Conservation (phyloP, 2,329 filamentous ascomycete species). For the Aspergillus ochraceoroseus region DNA sequence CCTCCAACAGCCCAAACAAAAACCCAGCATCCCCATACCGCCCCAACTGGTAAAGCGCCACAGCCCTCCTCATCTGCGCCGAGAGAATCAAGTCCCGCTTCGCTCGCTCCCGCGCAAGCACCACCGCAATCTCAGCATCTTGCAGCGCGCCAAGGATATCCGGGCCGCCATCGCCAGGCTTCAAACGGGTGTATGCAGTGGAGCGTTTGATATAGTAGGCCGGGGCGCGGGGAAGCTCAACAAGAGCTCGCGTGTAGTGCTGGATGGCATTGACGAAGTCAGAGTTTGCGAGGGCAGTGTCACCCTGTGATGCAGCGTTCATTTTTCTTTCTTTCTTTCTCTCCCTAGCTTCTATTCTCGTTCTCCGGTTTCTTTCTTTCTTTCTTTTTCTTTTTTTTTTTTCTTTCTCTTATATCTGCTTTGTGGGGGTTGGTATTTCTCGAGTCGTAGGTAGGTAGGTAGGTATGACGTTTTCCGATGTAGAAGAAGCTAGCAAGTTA, state of each 20-base stretch:
- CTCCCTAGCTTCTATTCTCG: too few species aligned
- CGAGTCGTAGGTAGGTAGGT: too few species aligned
- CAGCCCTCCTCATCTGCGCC: slow-evolving; percentile 74
- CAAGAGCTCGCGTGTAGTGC: slow-evolving; percentile 63
- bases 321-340: slow-evolving; percentile 32
- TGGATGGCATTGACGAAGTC: slow-evolving; percentile 65
- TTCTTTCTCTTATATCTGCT: neutral
- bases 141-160: slow-evolving; percentile 52
- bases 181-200: slow-evolving; percentile 66
- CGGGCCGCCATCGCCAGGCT: slow-evolving; percentile 46
- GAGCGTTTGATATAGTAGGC: slow-evolving; percentile 78
- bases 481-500: too few species aligned
- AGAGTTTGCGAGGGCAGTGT: slow-evolving; percentile 56
- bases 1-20: slow-evolving; percentile 57
- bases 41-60: slow-evolving; percentile 65
- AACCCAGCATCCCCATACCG: slow-evolving; percentile 70
- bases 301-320: slow-evolving; percentile 54
- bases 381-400: too few species aligned
- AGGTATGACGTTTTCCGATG: too few species aligned
- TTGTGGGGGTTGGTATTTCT: too few species aligned
- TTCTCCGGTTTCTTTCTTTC: neutral
- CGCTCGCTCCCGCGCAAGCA: slow-evolving; percentile 60
- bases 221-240: slow-evolving; percentile 60
- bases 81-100: slow-evolving; percentile 71
- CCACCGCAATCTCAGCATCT: slow-evolving; percentile 64